Evolutionary conservation across 1,284 basidiomycete genomes (phyloP).

Genomic region (Malassezia equina): DNA sequence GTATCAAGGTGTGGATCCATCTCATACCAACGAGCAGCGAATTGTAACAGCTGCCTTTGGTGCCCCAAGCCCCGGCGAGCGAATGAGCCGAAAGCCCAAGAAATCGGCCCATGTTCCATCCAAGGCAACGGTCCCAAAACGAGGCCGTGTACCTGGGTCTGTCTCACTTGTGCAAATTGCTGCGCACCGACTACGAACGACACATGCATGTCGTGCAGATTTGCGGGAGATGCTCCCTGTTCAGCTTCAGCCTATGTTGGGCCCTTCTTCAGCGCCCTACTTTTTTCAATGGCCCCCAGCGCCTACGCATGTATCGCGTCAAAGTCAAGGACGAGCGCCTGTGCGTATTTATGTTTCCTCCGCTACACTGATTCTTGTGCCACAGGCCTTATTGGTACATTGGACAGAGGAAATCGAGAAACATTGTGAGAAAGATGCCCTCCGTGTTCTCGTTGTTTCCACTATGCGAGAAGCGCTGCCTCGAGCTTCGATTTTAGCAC

Average conservation of each 20-base stretch:
- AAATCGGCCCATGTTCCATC: neutral
- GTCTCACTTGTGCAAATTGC: slow-evolving; percentile 7
- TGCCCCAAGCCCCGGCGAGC: slow-evolving; percentile 12
- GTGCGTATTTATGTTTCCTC: slow-evolving; percentile 15
- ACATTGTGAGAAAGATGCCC: slow-evolving; percentile 9
- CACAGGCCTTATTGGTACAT: slow-evolving; percentile 17
- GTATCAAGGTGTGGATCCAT: slow-evolving; percentile 18
- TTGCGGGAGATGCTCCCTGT: neutral
- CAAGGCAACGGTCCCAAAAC: neutral
- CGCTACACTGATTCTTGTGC: slow-evolving; percentile 22
- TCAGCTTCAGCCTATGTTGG: slow-evolving; percentile 9
- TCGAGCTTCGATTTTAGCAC: slow-evolving; percentile 2
- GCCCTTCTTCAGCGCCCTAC: slow-evolving; percentile 13
- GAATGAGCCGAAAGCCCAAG: slow-evolving; percentile 7
- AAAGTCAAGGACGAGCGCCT: slow-evolving; percentile 9
- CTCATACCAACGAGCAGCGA: neutral
- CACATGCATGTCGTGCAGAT: neutral
- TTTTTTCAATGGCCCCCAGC: slow-evolving; percentile 21
- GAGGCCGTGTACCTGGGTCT: neutral
- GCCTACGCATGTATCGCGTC: slow-evolving; percentile 11
- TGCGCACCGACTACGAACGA: slow-evolving; percentile 15
- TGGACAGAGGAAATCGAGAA: slow-evolving; percentile 21
- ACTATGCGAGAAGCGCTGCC: slow-evolving; percentile 12
- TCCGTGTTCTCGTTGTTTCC: slow-evolving; percentile 12
- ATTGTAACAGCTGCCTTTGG: slow-evolving; percentile 13